Evolutionary conservation across 192 early-diverging fungal species (phyloP), one percentile per base, ranked within the genome.

Genomic region (Martensiomyces pterosporus): DNA sequence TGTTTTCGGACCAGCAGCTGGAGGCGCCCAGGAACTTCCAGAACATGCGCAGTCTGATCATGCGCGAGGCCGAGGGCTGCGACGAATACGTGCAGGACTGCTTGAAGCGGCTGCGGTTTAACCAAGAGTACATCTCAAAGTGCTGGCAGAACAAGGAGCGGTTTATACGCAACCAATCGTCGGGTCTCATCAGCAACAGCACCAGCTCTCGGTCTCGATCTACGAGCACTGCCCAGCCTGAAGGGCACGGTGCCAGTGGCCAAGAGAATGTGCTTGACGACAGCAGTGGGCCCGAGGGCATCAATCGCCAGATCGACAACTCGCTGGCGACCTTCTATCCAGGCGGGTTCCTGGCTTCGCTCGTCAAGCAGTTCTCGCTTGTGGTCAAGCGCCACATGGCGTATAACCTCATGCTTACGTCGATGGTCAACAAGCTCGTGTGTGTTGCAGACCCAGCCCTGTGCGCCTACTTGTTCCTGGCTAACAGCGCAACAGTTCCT

Each of bases 401-500:
- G 21, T 75, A 78, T 18, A 81, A 80, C 43, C 52, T 83, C 40
- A 36, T 80, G 52, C 52, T 83, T 3, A 83, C 81, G 8, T 75
- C 77, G 38, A 79, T 83, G 25, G 22, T 81, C 17, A 60, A 69
- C 34, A 72, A 73, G 26, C 63, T 83, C 0, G 61, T 67, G 9
- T 73, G 78, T 19, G 38, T 83, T 1, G 75, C 60, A 1, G 70
- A 83, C 49, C 73, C 62, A 1, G 57, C 62, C 0, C 54, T 76
- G 1, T 42, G 41, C 4, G 52, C 68, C 10, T 72, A 42, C 17
- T 18, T 72, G 49, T 72, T 72, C 32, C 23, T 72, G 24, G 68
- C 68, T 9, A 72, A 57, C 41, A 43, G 49, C 14, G 57, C 61
- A 1, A 60, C 57, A 0, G 14, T 63, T 16, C 51, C 60, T 0